Conservation (phyloP, 1,284 basidiomycete genomes). For the Apiotrichum mycotoxinovorans region DNA sequence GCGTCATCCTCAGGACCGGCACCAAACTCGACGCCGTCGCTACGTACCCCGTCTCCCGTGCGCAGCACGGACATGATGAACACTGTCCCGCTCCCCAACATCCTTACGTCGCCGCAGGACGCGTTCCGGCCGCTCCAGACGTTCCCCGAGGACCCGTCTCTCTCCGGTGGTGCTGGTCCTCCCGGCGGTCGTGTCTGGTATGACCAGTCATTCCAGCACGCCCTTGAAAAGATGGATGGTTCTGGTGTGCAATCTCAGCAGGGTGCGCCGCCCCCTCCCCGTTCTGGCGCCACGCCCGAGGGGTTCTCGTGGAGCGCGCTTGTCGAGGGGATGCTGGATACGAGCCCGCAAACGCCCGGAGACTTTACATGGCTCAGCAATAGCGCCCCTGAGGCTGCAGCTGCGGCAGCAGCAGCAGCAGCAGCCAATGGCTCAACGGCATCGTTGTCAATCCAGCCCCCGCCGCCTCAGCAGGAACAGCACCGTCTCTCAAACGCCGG, state of each 20-base stretch:
- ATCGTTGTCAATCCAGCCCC: not conserved
- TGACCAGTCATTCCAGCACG: not conserved
- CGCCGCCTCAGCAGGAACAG: not conserved
- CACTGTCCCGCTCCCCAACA: conserved; percentile 4
- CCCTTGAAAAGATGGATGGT: not conserved
- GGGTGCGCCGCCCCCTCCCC: not conserved
- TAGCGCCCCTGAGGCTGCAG: not conserved
- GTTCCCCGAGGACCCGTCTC: conserved; percentile 2
- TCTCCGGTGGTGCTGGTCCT: not conserved
- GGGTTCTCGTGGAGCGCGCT: conserved; percentile 19
- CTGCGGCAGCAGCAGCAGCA: no score
- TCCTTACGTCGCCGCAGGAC: conserved; percentile 17
- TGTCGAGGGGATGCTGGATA: conserved; percentile 19
- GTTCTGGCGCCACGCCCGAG: not conserved
- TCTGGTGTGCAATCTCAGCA: not conserved
- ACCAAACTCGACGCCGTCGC: conserved; percentile 2
- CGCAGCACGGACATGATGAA: conserved; percentile 7
- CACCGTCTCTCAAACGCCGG: not conserved
- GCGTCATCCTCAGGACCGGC: not conserved
- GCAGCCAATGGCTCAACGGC: no score
- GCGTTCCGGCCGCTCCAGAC: conserved; percentile 10
- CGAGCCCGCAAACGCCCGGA: not conserved
- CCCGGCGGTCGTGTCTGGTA: conserved; percentile 2
- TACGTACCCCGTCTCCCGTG: not conserved
- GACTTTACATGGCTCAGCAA: conserved; percentile 18